These are phyloP conservation scores for Geotrichum citri-aurantii DNA, from an alignment of 1,139 yeast species.

Conservation along the genomic window DNA sequence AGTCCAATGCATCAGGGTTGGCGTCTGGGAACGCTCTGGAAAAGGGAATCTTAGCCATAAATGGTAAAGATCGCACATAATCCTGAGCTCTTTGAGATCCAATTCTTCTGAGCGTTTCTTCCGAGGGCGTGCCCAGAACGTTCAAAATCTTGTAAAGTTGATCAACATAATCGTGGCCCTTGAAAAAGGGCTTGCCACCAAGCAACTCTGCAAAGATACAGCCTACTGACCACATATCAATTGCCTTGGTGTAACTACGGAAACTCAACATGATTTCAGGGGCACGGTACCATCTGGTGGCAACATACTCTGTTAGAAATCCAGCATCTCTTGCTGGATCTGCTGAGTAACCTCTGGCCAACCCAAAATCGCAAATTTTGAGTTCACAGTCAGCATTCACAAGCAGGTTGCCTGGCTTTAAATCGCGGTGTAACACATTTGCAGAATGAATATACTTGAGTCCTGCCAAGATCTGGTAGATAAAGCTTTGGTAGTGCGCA, in stretches of 20 bases:
- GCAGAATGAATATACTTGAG: conserved; percentile 93
- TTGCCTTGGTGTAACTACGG: conserved; percentile 90
- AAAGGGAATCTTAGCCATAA: conserved; percentile 78
- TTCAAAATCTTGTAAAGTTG: conserved; percentile 84
- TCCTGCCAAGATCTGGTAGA: conserved; percentile 90
- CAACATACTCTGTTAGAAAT: conserved; percentile 91
- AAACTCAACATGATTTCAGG: conserved; percentile 95
- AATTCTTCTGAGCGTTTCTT: conserved; percentile 71
- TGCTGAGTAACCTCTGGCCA: conserved; percentile 89
- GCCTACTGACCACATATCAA: conserved; percentile 96
- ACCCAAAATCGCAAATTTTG: conserved; percentile 93
- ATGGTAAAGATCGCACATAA: conserved; percentile 81
- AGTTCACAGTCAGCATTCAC: conserved; percentile 96
- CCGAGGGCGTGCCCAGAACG: conserved; percentile 86
- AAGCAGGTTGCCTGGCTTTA: conserved; percentile 87
- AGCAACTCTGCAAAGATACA: conserved; percentile 90
- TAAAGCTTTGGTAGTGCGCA: conserved; percentile 87
- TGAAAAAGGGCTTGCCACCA: conserved; percentile 87
- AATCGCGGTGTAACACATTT: conserved; percentile 87
- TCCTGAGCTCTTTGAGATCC: conserved; percentile 90
- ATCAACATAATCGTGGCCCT: conserved; percentile 94
- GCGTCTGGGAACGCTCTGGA: conserved; percentile 70
- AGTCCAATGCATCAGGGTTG: conserved; percentile 78
- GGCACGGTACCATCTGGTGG: conserved; percentile 97
- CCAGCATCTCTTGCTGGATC: conserved; percentile 77